These are phyloP conservation scores for Cystofilobasidium macerans DNA, from an alignment of 768 basidiomycete genomes.

Conservation along the genomic window DNA sequence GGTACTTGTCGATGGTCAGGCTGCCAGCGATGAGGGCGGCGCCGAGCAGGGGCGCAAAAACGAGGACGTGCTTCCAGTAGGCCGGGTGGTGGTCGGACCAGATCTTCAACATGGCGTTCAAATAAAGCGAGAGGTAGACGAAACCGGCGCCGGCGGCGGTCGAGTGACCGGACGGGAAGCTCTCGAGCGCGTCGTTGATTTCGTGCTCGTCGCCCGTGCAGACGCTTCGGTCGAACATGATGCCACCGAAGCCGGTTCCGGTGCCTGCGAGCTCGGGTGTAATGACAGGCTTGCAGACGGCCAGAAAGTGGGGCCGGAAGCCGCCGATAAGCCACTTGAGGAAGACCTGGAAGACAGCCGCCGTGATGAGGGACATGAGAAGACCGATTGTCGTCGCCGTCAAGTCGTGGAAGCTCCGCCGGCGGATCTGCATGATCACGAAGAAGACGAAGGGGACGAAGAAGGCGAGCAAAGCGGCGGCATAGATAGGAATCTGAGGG, in stretches of 20 bases:
- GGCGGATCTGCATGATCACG: conserved; percentile 47
- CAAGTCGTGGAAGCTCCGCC: conserved; percentile 44
- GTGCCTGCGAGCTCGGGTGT: conserved; percentile 30
- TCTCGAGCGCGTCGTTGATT: conserved; percentile 44
- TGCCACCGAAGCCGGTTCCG: conserved; percentile 44
- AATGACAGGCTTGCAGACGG: conserved; percentile 47
- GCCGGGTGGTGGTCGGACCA: conserved; percentile 52
- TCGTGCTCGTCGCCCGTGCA: conserved; percentile 51
- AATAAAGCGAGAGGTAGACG: conserved; percentile 39
- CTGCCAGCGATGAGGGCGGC: conserved; percentile 50
- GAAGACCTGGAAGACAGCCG: conserved; percentile 46
- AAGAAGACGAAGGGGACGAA: conserved; percentile 45
- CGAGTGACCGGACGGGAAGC: conserved; percentile 50
- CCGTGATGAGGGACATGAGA: conserved; percentile 45
- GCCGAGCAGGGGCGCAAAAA: conserved; percentile 50
- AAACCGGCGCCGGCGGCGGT: conserved; percentile 33
- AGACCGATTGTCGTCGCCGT: conserved; percentile 49
- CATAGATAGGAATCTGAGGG: not conserved
- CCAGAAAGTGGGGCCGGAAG: conserved; percentile 47
- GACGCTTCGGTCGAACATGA: conserved; percentile 48
- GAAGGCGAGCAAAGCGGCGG: conserved; percentile 43
- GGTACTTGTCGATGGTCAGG: conserved; percentile 48
- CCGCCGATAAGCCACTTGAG: conserved; percentile 48
- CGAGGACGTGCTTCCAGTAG: conserved; percentile 53
- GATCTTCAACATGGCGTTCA: conserved; percentile 50